Evolutionary conservation across 208 protist genomes (phyloP), one percentile per base, ranked within the genome.

Genomic region (Spongospora subterranea): DNA sequence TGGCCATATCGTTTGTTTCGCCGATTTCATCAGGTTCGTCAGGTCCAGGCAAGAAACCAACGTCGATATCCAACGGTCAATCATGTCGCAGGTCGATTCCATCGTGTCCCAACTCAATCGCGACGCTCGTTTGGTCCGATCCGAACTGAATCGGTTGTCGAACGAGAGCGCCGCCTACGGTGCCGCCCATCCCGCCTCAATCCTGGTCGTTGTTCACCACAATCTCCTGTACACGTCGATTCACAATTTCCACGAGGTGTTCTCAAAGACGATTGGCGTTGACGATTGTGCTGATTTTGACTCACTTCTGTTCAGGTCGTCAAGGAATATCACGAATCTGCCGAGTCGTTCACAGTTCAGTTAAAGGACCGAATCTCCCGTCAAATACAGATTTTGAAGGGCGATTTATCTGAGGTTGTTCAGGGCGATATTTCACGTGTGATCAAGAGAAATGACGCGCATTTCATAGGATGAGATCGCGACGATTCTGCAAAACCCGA

Each of bases 391-490:
- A 76, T 89, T n/a, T 6, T 60, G 13, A 76, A 89, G 32, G 54
- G 65, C 1, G 46, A 89, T 39, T 65, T 76, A 6, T 65, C 71
- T 82, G 71, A 82, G 71, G 50, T 60, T 24, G 24, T 60, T 60
- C 13, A 6, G 6, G 50, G 6, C 13, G 24, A 29, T 29, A 6
- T 29, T 24, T 60, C 13, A 6, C n/a, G n/a, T n/a, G n/a, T 29
- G 6, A 60, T 60, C 24, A 6, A 29, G 24, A 29, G 50, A 29
- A 6, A 29, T 29, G 24, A 29, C 50, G 24, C 50, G 6, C 50
- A 60, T 24, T 60, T 6, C 13, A 29, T 60, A 88, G 45, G 88
- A 89, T 32, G 17, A 89, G n/a, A 89, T 89, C 54, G 88, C 64
- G 29, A 32, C 64, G n/a, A 20, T 89, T 20, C 6, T 89, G 50